These are phyloP conservation scores for Populus ilicifolia DNA, from an alignment of 345 rosid species.

Conservation along the genomic window DNA sequence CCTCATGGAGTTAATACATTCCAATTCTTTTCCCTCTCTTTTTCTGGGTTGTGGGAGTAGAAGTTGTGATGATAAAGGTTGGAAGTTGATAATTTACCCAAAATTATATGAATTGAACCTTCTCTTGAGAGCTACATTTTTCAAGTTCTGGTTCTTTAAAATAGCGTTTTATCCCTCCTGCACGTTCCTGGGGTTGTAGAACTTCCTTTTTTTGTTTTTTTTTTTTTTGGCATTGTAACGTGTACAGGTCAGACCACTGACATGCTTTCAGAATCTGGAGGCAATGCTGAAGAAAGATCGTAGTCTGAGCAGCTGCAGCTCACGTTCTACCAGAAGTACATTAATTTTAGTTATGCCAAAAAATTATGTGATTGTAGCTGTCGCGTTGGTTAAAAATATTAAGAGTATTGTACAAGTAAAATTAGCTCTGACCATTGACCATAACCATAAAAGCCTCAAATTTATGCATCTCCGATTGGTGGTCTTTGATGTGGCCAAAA, in stretches of 20 bases:
- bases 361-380: no score
- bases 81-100: background rate
- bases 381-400: no score
- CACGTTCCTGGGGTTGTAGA: background rate
- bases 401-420: no score
- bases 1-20: background rate
- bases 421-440: no score
- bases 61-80: background rate
- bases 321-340: conserved; percentile 45
- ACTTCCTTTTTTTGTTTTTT: background rate
- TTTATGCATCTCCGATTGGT: no score
- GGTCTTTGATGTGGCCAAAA: no score
- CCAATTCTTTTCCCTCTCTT: background rate
- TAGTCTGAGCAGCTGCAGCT: conserved; percentile 43
- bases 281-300: conserved; percentile 62
- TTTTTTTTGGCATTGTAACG: conserved; percentile 9
- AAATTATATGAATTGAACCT: background rate
- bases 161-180: no score
- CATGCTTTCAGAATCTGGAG: conserved; percentile 68
- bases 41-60: background rate
- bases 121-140: background rate
- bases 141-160: background rate
- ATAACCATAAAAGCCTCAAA: no score
- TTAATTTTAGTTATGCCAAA: conserved; percentile 1
- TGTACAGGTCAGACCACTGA: conserved; percentile 59